Evolutionary conservation across 257 asterid species (phyloP), one percentile per base, ranked within the genome.

Genomic region (Lantana camara): DNA sequence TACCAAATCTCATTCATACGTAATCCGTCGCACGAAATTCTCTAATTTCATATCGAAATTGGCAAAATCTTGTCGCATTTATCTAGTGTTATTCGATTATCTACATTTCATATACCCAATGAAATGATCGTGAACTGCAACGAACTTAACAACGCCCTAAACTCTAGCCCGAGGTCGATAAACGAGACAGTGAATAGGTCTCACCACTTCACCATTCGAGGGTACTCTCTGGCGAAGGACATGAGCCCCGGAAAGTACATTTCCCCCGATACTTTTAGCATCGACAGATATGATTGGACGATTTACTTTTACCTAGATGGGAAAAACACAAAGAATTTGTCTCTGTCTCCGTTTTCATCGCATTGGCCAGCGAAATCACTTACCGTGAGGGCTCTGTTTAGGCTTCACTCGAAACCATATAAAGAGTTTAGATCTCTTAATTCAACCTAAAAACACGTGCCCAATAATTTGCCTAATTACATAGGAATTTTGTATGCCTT

Each of bases 101-200:
- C n/a, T n/a, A n/a, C n/a, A n/a, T n/a, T n/a, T n/a, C n/a, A n/a
- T n/a, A n/a, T n/a, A n/a, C n/a, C n/a, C n/a, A n/a, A n/a, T n/a
- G n/a, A n/a, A n/a, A n/a, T n/a, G n/a, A n/a, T n/a, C n/a, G n/a
- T n/a, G n/a, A n/a, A n/a, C n/a, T n/a, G n/a, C n/a, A n/a, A n/a
- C n/a, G n/a, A n/a, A n/a, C n/a, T 47, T 32, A 44, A n/a, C 7
- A 35, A 45, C 45, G 74, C 71, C 57, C 71, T 77, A 67, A 79
- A 77, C 32, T 79, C 93, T 7, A 77, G 82, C 67, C 86, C 96
- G 21, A 82, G 79, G 54, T 90, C 97, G 24, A 52, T 90, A 19
- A 83, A 79, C 86, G 95, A 90, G 72, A 90, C 97, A 45, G 85
- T 90, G 59, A 85, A 90, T 81, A 95, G 95, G 65, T 82, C 95